Evolutionary conservation across 139 green algal species (phyloP).

Genomic region (Yamagishiella unicocca): DNA sequence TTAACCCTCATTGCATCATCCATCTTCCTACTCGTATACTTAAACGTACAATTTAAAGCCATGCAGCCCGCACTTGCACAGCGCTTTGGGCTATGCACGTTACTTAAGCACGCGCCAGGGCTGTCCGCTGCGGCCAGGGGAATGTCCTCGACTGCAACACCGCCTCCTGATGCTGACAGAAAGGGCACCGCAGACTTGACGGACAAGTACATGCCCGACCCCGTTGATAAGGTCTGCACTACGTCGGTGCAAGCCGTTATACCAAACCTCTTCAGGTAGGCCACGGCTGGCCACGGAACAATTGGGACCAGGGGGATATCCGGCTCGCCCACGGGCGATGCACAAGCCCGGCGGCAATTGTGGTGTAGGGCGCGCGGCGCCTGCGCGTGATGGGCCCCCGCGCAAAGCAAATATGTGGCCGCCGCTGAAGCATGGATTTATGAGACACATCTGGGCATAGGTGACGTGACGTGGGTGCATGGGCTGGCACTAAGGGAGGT

Average conservation of each 20-base stretch:
- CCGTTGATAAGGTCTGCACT: slow-evolving; percentile 52
- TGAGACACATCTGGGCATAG: no score
- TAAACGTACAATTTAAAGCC: background rate
- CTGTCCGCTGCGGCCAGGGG: background rate
- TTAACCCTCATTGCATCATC: no score
- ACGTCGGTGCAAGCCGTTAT: slow-evolving; percentile 53
- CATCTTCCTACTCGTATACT: background rate
- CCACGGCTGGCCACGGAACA: no score
- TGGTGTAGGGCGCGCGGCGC: no score
- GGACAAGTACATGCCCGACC: slow-evolving; percentile 77
- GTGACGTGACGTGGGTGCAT: no score
- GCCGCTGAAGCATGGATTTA: no score
- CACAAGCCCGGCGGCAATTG: no score
- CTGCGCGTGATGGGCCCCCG: no score
- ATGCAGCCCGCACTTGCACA: background rate
- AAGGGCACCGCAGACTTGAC: slow-evolving; percentile 88
- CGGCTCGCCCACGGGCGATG: no score
- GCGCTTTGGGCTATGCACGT: background rate
- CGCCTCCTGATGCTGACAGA: slow-evolving; percentile 77
- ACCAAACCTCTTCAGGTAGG: slow-evolving; percentile 49
- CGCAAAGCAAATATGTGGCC: no score
- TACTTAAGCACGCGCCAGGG: background rate
- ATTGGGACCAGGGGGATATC: no score
- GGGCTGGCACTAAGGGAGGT: no score
- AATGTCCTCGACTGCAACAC: slow-evolving; percentile 43